These are phyloP conservation scores for Trichomonascus vanleenenianus DNA, from an alignment of 805 yeast species.

Conservation along the genomic window DNA sequence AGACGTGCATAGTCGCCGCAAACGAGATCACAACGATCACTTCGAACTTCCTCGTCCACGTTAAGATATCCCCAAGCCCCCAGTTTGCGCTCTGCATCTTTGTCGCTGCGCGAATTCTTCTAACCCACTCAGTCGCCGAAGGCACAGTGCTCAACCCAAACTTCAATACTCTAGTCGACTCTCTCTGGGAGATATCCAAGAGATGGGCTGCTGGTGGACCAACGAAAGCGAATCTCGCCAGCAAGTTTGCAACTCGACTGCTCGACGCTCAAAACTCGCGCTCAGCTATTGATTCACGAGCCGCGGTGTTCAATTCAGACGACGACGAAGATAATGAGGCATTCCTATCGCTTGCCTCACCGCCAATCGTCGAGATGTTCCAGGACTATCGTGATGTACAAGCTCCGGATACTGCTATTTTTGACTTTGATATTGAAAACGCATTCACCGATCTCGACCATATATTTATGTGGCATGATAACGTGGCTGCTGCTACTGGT, in stretches of 20 bases:
- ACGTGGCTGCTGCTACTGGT: too few species aligned
- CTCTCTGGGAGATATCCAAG: conserved; percentile 10
- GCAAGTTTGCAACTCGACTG: conserved; percentile 8
- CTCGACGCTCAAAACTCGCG: too few species aligned
- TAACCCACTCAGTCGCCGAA: not conserved
- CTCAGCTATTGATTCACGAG: too few species aligned
- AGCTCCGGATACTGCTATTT: too few species aligned
- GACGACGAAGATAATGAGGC: too few species aligned
- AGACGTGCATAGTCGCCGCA: not conserved
- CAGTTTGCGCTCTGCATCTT: conserved; percentile 1
- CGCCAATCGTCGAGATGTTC: too few species aligned
- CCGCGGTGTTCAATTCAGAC: too few species aligned
- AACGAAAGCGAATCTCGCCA: conserved; percentile 8
- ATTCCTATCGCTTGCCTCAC: too few species aligned
- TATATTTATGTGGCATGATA: too few species aligned
- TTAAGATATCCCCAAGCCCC: not conserved
- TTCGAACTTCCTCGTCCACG: not conserved
- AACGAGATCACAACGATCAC: not conserved
- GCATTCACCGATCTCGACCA: too few species aligned
- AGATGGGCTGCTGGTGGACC: conserved; percentile 12
- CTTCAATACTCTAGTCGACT: conserved; percentile 8
- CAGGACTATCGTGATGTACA: too few species aligned
- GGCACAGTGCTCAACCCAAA: not conserved
- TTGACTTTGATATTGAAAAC: too few species aligned
- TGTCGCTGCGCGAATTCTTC: not conserved